phyloP scores from a whole-genome alignment of 2,329 filamentous ascomycete genomes.

The Coniochaeta hoffmannii region DNA sequence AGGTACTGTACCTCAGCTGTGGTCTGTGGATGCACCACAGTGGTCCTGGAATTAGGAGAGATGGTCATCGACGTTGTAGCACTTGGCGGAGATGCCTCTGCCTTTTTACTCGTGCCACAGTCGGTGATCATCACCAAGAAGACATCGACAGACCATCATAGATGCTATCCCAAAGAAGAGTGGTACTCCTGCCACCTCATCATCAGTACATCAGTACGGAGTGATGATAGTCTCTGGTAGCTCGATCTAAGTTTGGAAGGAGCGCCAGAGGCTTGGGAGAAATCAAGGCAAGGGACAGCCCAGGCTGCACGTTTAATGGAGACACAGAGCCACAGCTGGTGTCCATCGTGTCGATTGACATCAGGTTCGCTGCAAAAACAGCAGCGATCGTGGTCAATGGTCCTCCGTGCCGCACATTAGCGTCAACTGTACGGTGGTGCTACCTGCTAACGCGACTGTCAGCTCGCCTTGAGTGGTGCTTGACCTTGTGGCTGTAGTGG shows the following conservation, averaged over 20 bases:
- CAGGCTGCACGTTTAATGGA: not conserved
- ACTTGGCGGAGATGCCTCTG: not conserved
- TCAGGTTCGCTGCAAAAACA: not conserved
- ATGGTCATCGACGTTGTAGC: not conserved
- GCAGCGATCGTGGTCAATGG: not conserved
- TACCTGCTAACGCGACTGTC: not conserved
- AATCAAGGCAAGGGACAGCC: not conserved
- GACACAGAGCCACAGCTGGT: not conserved
- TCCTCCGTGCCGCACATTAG: conserved; percentile 1
- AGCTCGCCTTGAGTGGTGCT: not conserved
- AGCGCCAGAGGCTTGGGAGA: conserved; percentile 1
- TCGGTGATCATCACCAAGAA: too few relatives aligned
- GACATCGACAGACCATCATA: too few relatives aligned
- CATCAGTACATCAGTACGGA: not conserved
- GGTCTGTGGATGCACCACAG: not conserved
- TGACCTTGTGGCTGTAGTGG: too few relatives aligned
- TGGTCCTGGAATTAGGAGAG: too few relatives aligned
- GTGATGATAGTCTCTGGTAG: too few relatives aligned
- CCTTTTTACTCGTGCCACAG: not conserved
- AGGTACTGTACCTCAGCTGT: not conserved
- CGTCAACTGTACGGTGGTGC: not conserved
- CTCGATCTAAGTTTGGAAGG: not conserved
- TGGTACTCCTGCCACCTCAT: not conserved
- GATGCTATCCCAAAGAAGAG: too few relatives aligned
- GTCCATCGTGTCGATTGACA: not conserved